Evolutionary conservation across 371 early-diverging fungal genomes (phyloP).

Genomic region (Gilbertella persicaria): DNA sequence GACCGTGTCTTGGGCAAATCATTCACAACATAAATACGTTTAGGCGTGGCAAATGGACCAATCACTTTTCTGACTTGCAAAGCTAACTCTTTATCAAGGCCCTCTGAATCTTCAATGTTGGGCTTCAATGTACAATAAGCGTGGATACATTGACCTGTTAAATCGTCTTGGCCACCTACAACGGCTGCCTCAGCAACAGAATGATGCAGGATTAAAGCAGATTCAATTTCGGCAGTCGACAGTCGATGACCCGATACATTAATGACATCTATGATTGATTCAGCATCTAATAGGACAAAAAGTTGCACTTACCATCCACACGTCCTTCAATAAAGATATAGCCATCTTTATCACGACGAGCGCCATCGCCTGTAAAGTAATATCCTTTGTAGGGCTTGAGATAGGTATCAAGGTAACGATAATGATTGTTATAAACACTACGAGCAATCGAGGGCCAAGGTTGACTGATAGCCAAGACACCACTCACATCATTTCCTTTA

Average conservation of each 20-base stretch:
- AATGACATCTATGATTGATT: slow-evolving; percentile 78
- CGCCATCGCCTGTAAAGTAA: slow-evolving; percentile 91
- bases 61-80: slow-evolving; percentile 85
- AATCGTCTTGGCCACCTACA: slow-evolving; percentile 88
- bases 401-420: slow-evolving; percentile 91
- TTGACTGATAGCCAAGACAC: slow-evolving; percentile 86
- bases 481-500: slow-evolving; percentile 81
- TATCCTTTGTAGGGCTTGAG: slow-evolving; percentile 83
- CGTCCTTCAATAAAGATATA: slow-evolving; percentile 95
- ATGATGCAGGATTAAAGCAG: slow-evolving; percentile 79
- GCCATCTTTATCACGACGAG: slow-evolving; percentile 88
- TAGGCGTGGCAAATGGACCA: slow-evolving; percentile 95
- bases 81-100: slow-evolving; percentile 66
- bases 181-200: slow-evolving; percentile 95
- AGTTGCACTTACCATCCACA: slow-evolving; percentile 67
- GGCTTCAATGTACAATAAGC: slow-evolving; percentile 76
- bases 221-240: slow-evolving; percentile 96
- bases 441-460: slow-evolving; percentile 97
- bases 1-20: slow-evolving; percentile 98
- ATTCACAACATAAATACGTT: slow-evolving; percentile 77
- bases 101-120: slow-evolving; percentile 46
- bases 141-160: slow-evolving; percentile 89
- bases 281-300: slow-evolving; percentile 1
- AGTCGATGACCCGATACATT: slow-evolving; percentile 98
- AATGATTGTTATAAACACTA: slow-evolving; percentile 88